Evolutionary conservation across 139 green algal species (phyloP).

Genomic region (Dunaliella sp.): DNA sequence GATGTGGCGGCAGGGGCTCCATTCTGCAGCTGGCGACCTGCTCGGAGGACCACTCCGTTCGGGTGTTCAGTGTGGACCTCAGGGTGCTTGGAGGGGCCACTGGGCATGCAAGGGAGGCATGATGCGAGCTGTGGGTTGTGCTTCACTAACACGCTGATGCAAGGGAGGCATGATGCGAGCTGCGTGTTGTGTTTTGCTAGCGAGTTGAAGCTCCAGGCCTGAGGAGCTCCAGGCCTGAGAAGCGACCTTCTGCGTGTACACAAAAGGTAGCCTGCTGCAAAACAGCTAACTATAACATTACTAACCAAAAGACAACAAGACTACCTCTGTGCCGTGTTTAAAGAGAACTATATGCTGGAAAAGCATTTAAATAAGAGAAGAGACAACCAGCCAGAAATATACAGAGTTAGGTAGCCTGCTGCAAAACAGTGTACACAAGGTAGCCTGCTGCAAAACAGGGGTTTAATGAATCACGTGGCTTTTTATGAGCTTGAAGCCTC

Average conservation of each 20-base stretch:
- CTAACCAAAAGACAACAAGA: slow-evolving; percentile 4
- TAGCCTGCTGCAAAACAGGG: too few species aligned
- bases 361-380: not conserved
- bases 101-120: not conserved
- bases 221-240: too few species aligned
- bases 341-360: not conserved
- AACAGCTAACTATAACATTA: slow-evolving; percentile 29
- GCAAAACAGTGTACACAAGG: too few species aligned
- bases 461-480: too few species aligned
- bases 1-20: not conserved
- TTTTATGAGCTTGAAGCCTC: too few species aligned
- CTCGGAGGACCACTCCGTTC: slow-evolving; percentile 66
- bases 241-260: too few species aligned
- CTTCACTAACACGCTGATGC: not conserved
- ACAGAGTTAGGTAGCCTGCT: too few species aligned
- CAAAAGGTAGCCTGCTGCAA: too few species aligned
- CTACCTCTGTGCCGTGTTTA: slow-evolving; percentile 16
- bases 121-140: too few species aligned
- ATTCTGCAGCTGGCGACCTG: slow-evolving; percentile 52
- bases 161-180: too few species aligned
- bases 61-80: slow-evolving; percentile 40
- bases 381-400: slow-evolving; percentile 10
- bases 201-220: too few species aligned
- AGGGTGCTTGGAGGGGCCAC: not conserved
- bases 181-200: too few species aligned